A percentile compares a stretch with the other conserved stretches of the same genome.
Evolutionary conservation across 2,329 filamentous ascomycete genomes (phyloP).

Genomic region (Bipolaris oryzae): DNA sequence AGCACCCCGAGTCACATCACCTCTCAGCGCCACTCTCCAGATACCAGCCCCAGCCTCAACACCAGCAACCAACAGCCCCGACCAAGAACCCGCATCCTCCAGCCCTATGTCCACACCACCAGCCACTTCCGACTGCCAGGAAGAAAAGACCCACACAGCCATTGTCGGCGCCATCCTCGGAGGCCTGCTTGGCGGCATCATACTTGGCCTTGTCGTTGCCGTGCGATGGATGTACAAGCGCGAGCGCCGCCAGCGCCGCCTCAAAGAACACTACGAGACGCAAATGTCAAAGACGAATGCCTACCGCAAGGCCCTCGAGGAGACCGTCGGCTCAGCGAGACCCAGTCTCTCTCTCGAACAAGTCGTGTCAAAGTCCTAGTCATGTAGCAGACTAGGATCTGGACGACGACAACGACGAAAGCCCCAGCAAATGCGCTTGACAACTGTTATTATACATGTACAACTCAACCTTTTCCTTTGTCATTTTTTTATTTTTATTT

Average conservation of each 20-base stretch:
- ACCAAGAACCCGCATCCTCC: conserved; percentile 14
- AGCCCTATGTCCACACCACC: conserved; percentile 11
- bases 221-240: conserved; percentile 35
- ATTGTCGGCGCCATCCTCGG: conserved; percentile 36
- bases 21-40: conserved; percentile 31
- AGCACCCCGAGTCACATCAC: conserved; percentile 31
- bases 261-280: conserved; percentile 45
- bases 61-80: conserved; percentile 10
- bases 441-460: background rate
- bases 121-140: conserved; percentile 16
- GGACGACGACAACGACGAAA: background rate
- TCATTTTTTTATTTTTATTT: background rate
- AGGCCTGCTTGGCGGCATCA: conserved; percentile 29
- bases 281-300: conserved; percentile 38
- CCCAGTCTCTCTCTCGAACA: conserved; percentile 13
- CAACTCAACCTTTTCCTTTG: background rate
- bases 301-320: conserved; percentile 32
- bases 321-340: conserved; percentile 15
- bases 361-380: background rate
- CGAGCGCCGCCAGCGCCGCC: conserved; percentile 39
- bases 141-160: conserved; percentile 28
- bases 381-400: conserved; percentile 3
- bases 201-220: conserved; percentile 21
- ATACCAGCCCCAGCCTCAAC: conserved; percentile 10
- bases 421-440: background rate